Evolutionary conservation across 2,329 filamentous ascomycete species (phyloP), one percentile per base, ranked within the genome.

Genomic region (Hypoxylon sp.): DNA sequence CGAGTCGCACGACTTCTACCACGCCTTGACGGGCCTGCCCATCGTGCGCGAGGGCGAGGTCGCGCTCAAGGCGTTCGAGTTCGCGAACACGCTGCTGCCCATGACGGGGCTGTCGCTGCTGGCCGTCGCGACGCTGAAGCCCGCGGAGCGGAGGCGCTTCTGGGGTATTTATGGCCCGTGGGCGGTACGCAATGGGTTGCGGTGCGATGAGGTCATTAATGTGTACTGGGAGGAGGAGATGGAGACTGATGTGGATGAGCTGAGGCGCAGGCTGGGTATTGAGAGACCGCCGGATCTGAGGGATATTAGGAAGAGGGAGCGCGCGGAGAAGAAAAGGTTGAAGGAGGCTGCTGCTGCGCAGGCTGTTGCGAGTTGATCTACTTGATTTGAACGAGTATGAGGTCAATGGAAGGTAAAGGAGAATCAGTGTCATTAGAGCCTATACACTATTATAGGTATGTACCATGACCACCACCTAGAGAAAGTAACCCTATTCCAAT

Each of bases 191-290:
- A 98, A 97, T 79, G 96, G 96, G 13, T 80, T 94, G 71, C 83
- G 87, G 61, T 87, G 90, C 53, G 89, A 92, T 75, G 93, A 97
- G 77, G 85, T 98, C 35, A 95, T 99, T 73, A 98, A 98, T 80
- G 91, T 99, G 1, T 99, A 97, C 78, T 99, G 96, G 96, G 96
- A 99, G 82, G 94, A 98, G 84, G 88, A 95, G 82, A 81, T 99
- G 73, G 91, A 95, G 82, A 92, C 90, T 64, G 91, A 97, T 80
- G 93, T 97, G 27, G 86, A 89, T 57, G 92, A 91, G 72, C 78
- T 99, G 78, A 87, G 96, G 72, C 80, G 77, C 3, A 87, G 94
- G 78, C 79, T 99, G 74, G 91, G 93, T 1, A 94, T 99, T 61
- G 94, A 98, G 83, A 89, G 89, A 77, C 96, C 96, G 37, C 93